phyloP scores from a whole-genome alignment of 202 grass and related monocot genomes.

The Eragrostis tef region DNA sequence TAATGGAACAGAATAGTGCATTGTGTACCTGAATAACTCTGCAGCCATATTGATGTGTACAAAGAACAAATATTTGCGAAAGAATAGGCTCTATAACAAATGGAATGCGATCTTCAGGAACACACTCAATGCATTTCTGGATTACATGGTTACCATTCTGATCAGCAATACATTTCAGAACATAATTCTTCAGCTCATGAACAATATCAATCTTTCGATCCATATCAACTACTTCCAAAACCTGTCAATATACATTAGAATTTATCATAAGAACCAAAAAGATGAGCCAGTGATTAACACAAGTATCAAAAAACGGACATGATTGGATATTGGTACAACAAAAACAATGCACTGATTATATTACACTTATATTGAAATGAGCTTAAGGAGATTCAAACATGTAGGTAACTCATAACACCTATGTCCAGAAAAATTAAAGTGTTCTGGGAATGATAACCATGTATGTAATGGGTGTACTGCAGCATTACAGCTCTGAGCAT shows the following conservation, averaged over 20 bases:
- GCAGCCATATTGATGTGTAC: constrained; percentile 80
- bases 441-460: constrained; percentile 6
- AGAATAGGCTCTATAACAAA: constrained; percentile 67
- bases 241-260: constrained; percentile 51
- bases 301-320: neutral
- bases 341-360: no score
- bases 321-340: neutral
- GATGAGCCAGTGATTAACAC: neutral
- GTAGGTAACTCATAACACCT: neutral
- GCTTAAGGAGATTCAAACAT: constrained; percentile 24
- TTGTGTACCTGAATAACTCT: constrained; percentile 73
- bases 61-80: constrained; percentile 56
- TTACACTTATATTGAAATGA: no score
- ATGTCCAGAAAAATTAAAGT: neutral
- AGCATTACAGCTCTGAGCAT: neutral
- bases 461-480: neutral
- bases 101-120: constrained; percentile 64
- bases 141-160: constrained; percentile 89
- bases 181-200: constrained; percentile 57
- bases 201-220: constrained; percentile 60
- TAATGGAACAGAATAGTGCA: neutral
- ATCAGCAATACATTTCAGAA: constrained; percentile 69
- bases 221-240: constrained; percentile 74
- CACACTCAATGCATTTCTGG: constrained; percentile 81
- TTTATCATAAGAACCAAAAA: constrained; percentile 1